Evolutionary conservation across 805 yeast genomes (phyloP).

Genomic region (Wickerhamiella bombiphila): DNA sequence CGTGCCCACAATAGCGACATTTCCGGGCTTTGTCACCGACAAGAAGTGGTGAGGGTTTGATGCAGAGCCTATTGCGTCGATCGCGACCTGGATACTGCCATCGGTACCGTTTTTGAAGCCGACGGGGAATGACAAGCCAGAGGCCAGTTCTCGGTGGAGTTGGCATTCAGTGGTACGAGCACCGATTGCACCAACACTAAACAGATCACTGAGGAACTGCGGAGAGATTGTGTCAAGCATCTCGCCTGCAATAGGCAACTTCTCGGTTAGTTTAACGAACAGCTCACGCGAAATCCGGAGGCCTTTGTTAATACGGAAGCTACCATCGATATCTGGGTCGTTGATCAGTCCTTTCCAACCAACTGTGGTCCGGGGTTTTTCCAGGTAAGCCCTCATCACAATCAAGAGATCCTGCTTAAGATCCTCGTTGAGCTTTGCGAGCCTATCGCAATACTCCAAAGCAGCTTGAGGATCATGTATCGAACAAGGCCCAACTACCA

Average conservation of each 20-base stretch:
- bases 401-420: conserved; percentile 63
- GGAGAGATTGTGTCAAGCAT: conserved; percentile 98
- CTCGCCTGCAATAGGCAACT: conserved; percentile 88
- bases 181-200: conserved; percentile 96
- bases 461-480: conserved; percentile 92
- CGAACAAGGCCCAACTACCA: conserved; percentile 95
- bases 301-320: conserved; percentile 92
- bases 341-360: conserved; percentile 98
- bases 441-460: conserved; percentile 62
- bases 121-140: conserved; percentile 93
- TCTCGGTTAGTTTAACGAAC: conserved; percentile 65
- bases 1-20: conserved; percentile 90
- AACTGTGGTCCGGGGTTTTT: conserved; percentile 96
- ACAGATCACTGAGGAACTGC: conserved; percentile 81
- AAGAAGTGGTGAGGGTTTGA: conserved; percentile 87
- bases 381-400: conserved; percentile 95
- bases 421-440: conserved; percentile 43
- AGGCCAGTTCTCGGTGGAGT: conserved; percentile 90
- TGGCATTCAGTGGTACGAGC: conserved; percentile 98
- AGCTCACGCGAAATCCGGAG: conserved; percentile 74
- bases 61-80: conserved; percentile 89
- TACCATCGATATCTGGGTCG: conserved; percentile 89
- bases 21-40: conserved; percentile 90
- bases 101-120: conserved; percentile 98
- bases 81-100: conserved; percentile 85